phyloP scores from a whole-genome alignment of 768 basidiomycete species.

The Tricholomella constricta region DNA sequence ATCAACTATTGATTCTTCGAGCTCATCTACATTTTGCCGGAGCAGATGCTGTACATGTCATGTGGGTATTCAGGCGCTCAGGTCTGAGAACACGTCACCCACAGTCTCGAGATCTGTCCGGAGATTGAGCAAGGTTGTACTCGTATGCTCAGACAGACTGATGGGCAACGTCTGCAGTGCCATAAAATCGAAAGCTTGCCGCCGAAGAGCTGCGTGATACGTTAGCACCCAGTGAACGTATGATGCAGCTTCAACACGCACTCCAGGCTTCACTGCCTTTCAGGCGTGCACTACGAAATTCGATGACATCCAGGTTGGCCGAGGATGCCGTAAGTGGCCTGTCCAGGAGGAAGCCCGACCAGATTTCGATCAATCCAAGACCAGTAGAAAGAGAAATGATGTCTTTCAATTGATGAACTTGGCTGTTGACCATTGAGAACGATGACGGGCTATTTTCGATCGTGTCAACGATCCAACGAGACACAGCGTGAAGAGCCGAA shows the following conservation, averaged over 20 bases:
- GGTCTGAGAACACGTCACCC: conserved; percentile 1
- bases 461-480: conserved; percentile 50
- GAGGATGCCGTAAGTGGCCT: conserved; percentile 15
- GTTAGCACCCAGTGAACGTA: neutral
- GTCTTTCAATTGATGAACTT: conserved; percentile 43
- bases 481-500: conserved; percentile 62
- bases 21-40: neutral
- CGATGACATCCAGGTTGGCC: conserved; percentile 20
- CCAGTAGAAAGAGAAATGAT: conserved; percentile 68
- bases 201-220: conserved; percentile 35
- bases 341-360: conserved; percentile 50
- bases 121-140: conserved; percentile 14
- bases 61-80: neutral
- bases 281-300: conserved; percentile 23
- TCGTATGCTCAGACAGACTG: conserved; percentile 19
- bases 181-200: conserved; percentile 43
- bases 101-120: conserved; percentile 26
- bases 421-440: conserved; percentile 34
- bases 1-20: conserved; percentile 16
- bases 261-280: conserved; percentile 18
- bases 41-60: conserved; percentile 7
- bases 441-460: conserved; percentile 35
- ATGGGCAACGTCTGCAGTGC: conserved; percentile 35
- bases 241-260: conserved; percentile 4
- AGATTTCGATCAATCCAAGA: conserved; percentile 69